phyloP scores from a whole-genome alignment of 768 basidiomycete genomes.

The Leccinellum rugosiceps region DNA sequence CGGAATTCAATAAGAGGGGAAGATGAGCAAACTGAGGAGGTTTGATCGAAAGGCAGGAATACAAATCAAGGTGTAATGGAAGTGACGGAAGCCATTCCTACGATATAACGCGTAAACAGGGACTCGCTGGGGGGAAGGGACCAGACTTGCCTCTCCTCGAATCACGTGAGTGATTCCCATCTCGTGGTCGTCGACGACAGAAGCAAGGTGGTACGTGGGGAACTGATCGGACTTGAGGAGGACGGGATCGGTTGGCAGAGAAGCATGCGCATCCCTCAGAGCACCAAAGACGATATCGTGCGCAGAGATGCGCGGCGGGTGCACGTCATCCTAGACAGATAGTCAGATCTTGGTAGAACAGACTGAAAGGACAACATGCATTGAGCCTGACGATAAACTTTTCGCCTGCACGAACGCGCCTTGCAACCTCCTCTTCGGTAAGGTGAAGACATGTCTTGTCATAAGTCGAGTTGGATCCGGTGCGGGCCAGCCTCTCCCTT shows the following conservation, averaged over 20 bases:
- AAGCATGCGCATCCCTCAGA: slow-evolving; percentile 71
- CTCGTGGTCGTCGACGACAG: slow-evolving; percentile 90
- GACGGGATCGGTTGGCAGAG: slow-evolving; percentile 84
- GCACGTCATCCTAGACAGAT: slow-evolving; percentile 50
- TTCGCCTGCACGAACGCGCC: slow-evolving; percentile 72
- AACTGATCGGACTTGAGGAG: slow-evolving; percentile 89
- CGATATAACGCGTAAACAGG: neutral
- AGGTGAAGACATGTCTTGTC: slow-evolving; percentile 87
- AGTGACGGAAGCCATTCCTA: slow-evolving; percentile 97
- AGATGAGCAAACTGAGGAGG: slow-evolving; percentile 88
- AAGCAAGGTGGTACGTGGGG: slow-evolving; percentile 96
- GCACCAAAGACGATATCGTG: slow-evolving; percentile 75
- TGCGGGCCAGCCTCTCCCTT: slow-evolving; percentile 64
- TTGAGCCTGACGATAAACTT: slow-evolving; percentile 84
- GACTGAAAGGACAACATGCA: slow-evolving; percentile 42
- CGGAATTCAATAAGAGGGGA: slow-evolving; percentile 83
- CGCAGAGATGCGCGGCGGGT: slow-evolving; percentile 48
- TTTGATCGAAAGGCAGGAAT: slow-evolving; percentile 66
- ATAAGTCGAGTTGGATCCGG: slow-evolving; percentile 78
- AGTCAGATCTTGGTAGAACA: neutral
- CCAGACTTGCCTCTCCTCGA: slow-evolving; percentile 73
- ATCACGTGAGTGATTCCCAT: slow-evolving; percentile 97
- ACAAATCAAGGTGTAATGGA: slow-evolving; percentile 87
- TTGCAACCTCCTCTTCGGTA: slow-evolving; percentile 78
- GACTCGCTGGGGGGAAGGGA: neutral